phyloP scores from a whole-genome alignment of 441 rosid species.

The Mallotus japonicus region DNA sequence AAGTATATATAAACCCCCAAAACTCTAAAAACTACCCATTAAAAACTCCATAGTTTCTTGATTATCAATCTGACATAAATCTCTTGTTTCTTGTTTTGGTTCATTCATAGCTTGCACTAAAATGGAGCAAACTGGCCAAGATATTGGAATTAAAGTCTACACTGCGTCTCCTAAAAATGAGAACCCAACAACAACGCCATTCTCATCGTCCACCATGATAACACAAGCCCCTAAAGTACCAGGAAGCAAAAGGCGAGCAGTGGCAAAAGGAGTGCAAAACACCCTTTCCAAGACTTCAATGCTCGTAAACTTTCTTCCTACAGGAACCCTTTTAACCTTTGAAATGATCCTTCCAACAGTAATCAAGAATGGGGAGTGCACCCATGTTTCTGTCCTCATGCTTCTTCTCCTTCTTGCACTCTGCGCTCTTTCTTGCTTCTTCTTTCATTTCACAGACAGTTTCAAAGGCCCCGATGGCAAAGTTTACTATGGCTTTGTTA shows the following conservation, averaged over 20 bases:
- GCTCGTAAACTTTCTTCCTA: conserved; percentile 82
- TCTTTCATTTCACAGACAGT: conserved; percentile 93
- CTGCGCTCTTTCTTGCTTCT: conserved; percentile 82
- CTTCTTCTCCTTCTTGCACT: conserved; percentile 57
- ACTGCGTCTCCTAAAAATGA: conserved; percentile 24
- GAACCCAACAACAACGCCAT: neutral
- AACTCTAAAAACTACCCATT: neutral
- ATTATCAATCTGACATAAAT: too few relatives aligned
- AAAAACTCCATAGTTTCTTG: too few relatives aligned
- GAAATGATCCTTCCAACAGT: conserved; percentile 88
- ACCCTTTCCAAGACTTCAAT: conserved; percentile 80
- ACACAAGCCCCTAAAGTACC: conserved; percentile 21
- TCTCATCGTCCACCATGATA: conserved; percentile 4
- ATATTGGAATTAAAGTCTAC: conserved; percentile 34
- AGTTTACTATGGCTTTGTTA: conserved; percentile 77
- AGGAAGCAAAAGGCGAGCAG: conserved; percentile 30
- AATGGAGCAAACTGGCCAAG: conserved; percentile 31
- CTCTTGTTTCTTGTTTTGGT: too few relatives aligned
- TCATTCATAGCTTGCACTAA: neutral
- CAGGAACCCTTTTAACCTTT: conserved; percentile 83
- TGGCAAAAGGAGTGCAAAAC: conserved; percentile 41
- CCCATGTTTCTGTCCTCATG: conserved; percentile 61
- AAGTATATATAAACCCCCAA: neutral
- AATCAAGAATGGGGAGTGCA: conserved; percentile 62
- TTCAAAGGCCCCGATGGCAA: conserved; percentile 70